Evolutionary conservation across 2,329 filamentous ascomycete genomes (phyloP).

Genomic region (Graphilbum ipis-grandicollis): DNA sequence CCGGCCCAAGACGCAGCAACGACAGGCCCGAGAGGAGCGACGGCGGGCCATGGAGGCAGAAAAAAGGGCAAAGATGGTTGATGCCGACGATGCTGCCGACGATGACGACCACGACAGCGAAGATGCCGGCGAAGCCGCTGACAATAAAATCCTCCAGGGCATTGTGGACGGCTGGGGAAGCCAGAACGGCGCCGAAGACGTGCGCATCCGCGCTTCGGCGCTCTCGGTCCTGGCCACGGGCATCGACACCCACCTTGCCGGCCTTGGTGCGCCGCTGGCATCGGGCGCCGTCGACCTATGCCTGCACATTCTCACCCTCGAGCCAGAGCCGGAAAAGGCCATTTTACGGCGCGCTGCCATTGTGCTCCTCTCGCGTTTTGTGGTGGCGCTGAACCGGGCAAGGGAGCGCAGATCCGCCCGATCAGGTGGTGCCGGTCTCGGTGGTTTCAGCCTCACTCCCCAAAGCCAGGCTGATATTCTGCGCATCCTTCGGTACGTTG

Average conservation of each 20-base stretch:
- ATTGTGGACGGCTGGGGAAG: slow-evolving; percentile 54
- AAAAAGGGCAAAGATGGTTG: slow-evolving; percentile 15
- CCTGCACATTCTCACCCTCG: slow-evolving; percentile 43
- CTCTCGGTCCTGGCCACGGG: slow-evolving; percentile 44
- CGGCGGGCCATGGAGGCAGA: slow-evolving; percentile 23
- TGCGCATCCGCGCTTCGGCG: slow-evolving; percentile 52
- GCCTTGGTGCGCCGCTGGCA: slow-evolving; percentile 33
- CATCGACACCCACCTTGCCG: slow-evolving; percentile 42
- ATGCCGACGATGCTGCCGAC: slow-evolving; percentile 29
- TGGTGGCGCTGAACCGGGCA: slow-evolving; percentile 39
- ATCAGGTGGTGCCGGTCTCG: too few species aligned
- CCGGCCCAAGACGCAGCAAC: slow-evolving; percentile 39
- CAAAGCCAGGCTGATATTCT: slow-evolving; percentile 43
- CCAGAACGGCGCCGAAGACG: slow-evolving; percentile 47
- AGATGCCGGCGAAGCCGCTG: slow-evolving; percentile 23
- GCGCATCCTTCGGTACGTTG: slow-evolving; percentile 45
- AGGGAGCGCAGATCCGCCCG: slow-evolving; percentile 27
- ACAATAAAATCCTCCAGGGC: slow-evolving; percentile 30
- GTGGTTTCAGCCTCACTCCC: slow-evolving; percentile 35
- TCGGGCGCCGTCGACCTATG: slow-evolving; percentile 44
- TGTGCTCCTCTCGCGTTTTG: slow-evolving; percentile 41
- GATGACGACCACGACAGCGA: slow-evolving; percentile 26
- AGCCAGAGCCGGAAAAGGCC: slow-evolving; percentile 39
- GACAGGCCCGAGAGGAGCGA: slow-evolving; percentile 33
- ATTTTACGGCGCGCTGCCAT: slow-evolving; percentile 53